These are phyloP conservation scores for Nannochloris sp. DNA, from an alignment of 139 green algal genomes.

Conservation along the genomic window DNA sequence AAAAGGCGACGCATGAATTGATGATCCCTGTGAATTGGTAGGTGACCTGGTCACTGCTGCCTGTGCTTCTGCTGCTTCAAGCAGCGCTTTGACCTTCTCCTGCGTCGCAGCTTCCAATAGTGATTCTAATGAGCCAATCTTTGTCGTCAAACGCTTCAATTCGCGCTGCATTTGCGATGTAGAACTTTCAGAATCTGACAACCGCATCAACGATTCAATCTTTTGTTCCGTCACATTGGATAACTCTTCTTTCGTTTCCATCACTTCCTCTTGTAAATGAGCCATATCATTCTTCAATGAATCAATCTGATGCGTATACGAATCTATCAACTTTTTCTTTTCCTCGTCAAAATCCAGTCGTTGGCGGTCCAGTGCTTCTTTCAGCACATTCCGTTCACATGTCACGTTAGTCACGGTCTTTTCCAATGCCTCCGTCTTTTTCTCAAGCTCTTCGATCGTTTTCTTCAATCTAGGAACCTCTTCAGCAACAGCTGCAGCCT, in stretches of 20 bases:
- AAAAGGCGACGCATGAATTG: neutral
- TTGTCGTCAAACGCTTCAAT: neutral
- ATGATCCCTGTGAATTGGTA: neutral
- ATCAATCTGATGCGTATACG: neutral
- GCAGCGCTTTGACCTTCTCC: conserved; percentile 5
- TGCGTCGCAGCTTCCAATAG: neutral
- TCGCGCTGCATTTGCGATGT: neutral
- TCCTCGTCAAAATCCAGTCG: neutral
- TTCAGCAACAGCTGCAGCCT: conserved; percentile 1
- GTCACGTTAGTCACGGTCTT: neutral
- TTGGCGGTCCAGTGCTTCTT: neutral
- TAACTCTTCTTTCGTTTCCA: conserved; percentile 9
- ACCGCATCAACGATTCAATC: neutral
- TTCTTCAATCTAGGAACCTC: neutral
- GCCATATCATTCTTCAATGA: neutral
- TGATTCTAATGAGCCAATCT: neutral
- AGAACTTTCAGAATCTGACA: neutral
- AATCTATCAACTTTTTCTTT: conserved; percentile 1
- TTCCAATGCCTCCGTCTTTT: neutral
- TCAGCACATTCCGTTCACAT: neutral
- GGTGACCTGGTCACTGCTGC: neutral
- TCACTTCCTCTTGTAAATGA: neutral
- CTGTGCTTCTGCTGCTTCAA: conserved; percentile 2
- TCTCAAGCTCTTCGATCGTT: neutral
- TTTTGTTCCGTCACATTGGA: conserved; percentile 7